These are phyloP conservation scores for Hsuehochloa calcarea DNA, from an alignment of 176 grass and related monocot genomes.

Conservation along the genomic window DNA sequence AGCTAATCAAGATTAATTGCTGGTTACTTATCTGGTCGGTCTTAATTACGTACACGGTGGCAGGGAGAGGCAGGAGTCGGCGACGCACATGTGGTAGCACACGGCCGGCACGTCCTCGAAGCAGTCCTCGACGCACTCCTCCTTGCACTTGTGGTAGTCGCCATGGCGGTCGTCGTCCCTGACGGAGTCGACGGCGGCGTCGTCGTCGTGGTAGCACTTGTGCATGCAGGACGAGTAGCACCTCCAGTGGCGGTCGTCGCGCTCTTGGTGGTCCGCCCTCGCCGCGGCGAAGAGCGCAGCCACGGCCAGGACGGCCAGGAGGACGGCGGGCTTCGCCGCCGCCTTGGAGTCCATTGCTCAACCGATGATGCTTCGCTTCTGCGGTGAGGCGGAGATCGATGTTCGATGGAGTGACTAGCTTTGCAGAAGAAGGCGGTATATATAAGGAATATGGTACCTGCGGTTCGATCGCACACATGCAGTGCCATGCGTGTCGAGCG, in stretches of 20 bases:
- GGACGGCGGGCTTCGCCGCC: not conserved
- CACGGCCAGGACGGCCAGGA: constrained; percentile 31
- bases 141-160: constrained; percentile 30
- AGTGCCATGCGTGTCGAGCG: not conserved
- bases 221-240: constrained; percentile 35
- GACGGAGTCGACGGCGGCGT: not conserved
- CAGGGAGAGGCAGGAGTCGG: constrained; percentile 13
- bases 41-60: constrained; percentile 18
- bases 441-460: constrained; percentile 7
- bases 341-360: not conserved
- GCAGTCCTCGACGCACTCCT: constrained; percentile 38
- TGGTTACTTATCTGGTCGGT: not conserved
- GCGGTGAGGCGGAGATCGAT: not conserved
- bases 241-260: constrained; percentile 11
- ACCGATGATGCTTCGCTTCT: not conserved
- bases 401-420: not conserved
- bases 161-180: not conserved
- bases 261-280: not conserved
- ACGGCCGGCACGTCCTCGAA: constrained; percentile 30
- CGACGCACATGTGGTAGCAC: constrained; percentile 47
- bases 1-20: not conserved
- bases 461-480: not conserved
- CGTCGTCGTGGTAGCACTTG: constrained; percentile 5
- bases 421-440: not conserved
- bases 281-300: not conserved